Evolutionary conservation across 306 rosid genomes (phyloP), one percentile per base, ranked within the genome.

Genomic region (Dalbergia oliveri): DNA sequence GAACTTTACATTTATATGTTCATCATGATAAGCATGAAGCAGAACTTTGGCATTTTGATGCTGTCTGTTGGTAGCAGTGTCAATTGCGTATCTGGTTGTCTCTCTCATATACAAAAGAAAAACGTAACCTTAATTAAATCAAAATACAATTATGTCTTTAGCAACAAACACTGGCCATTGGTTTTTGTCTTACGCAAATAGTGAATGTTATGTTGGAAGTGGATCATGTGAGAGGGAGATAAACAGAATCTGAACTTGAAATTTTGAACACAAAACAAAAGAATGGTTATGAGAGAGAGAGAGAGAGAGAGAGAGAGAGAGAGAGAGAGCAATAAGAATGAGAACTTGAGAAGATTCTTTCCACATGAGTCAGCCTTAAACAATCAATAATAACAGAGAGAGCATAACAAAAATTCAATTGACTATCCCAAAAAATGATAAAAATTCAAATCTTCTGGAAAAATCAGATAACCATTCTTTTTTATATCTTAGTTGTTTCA

Each of bases 61-160:
- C 47, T 81, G 66, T 6, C 69, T 77, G 35, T 11, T 58, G 75
- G 62, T 47, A 78, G 68, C 70, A 45, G 78, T 77, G 72, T 76
- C 56, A 33, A 82, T 75, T 49, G 78, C 76, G 86, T 81, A 53
- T 77, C 78, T 75, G 69, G 43, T 41, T 79, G 89, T 89, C 69
- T 37, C 77, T 85, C 71, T 81, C 84, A 56, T 33, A 43, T 45
- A 81, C 70, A 67, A 67, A 81, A 73, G 66, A 81, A 85, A 62
- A 16, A 85, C 60, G 86, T 26, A 81, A 82, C 83, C 61, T 76
- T 66, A n/a, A 5, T 69, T 18, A 13, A 61, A 66, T 4, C 13
- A 3, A 60, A 44, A 62, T 5, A 23, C 35, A 67, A 14, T 9
- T 7, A 67, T 65, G 51, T 57, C 26, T 53, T 63, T 81, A 65